These are phyloP conservation scores for Laburnicola sp. DNA, from an alignment of 2,329 filamentous ascomycete genomes.

Conservation along the genomic window DNA sequence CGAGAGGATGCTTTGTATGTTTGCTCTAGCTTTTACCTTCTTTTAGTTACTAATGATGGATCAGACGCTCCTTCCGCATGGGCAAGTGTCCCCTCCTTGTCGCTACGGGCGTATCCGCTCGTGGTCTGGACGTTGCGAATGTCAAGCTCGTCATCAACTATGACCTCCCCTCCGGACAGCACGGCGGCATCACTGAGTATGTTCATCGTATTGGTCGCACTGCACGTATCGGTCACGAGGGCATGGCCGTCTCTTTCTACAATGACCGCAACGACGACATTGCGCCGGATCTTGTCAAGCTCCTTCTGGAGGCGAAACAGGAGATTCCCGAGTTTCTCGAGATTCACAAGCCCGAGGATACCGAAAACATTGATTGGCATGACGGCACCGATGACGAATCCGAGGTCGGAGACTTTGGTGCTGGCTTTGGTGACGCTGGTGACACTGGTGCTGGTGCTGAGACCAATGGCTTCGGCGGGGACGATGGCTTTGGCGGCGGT, in stretches of 20 bases:
- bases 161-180: constrained; percentile 72
- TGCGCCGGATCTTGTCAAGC: constrained; percentile 73
- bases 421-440: constrained; percentile 21
- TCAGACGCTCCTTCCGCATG: constrained; percentile 72
- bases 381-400: constrained; percentile 53
- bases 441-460: constrained; percentile 14
- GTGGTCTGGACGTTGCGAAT: constrained; percentile 85
- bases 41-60: constrained; percentile 7
- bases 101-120: constrained; percentile 82
- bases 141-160: constrained; percentile 94
- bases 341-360: constrained; percentile 62
- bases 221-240: constrained; percentile 85
- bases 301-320: constrained; percentile 79
- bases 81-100: constrained; percentile 79
- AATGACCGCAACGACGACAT: constrained; percentile 75
- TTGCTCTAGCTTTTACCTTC: not conserved
- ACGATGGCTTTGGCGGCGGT: constrained; percentile 7
- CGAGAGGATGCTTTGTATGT: constrained; percentile 83
- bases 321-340: constrained; percentile 80
- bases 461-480: constrained; percentile 7
- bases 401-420: constrained; percentile 22
- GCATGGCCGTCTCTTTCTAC: constrained; percentile 87
- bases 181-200: constrained; percentile 93
- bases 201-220: constrained; percentile 95
- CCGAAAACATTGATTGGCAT: constrained; percentile 54